These are phyloP conservation scores for Hippophae gyantsensis DNA, from an alignment of 306 rosid genomes.

Conservation along the genomic window DNA sequence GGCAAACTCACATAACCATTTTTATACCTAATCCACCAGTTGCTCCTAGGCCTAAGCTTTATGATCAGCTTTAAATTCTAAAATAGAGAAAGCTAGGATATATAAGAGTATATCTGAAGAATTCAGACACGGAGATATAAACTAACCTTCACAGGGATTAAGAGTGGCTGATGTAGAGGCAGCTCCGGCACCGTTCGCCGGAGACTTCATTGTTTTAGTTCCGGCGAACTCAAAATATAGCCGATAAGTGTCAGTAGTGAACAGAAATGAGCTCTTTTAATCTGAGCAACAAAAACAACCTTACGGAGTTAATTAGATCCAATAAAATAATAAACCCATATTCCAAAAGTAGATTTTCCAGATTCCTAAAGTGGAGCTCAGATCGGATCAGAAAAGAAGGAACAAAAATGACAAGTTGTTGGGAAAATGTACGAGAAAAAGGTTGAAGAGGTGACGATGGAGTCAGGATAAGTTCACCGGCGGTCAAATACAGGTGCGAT, in stretches of 20 bases:
- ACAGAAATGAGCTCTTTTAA: slow-evolving; percentile 2
- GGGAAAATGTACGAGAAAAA: neutral
- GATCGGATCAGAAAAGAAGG: slow-evolving; percentile 21
- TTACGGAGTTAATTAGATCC: slow-evolving; percentile 1
- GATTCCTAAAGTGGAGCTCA: slow-evolving; percentile 13
- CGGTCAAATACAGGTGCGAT: slow-evolving; percentile 16
- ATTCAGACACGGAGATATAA: neutral
- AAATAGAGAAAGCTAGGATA: neutral
- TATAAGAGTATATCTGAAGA: neutral
- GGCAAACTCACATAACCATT: slow-evolving; percentile 4
- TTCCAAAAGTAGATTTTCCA: neutral
- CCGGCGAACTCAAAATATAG: neutral
- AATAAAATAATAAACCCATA: neutral
- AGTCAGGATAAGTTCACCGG: neutral
- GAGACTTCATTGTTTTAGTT: slow-evolving; percentile 43
- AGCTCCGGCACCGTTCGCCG: slow-evolving; percentile 33
- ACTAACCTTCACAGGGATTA: slow-evolving; percentile 42
- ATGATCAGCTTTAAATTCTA: neutral
- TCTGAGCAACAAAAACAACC: neutral
- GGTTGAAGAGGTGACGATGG: neutral
- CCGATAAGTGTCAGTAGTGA: slow-evolving; percentile 14
- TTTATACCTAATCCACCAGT: slow-evolving; percentile 13
- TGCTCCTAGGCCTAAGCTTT: slow-evolving; percentile 4
- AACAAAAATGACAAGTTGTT: neutral
- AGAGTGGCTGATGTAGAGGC: slow-evolving; percentile 22